A percentile compares a stretch with the other conserved stretches of the same genome.
Conservation (phyloP, 139 green algal genomes). For the Coelastrella sp. region DNA sequence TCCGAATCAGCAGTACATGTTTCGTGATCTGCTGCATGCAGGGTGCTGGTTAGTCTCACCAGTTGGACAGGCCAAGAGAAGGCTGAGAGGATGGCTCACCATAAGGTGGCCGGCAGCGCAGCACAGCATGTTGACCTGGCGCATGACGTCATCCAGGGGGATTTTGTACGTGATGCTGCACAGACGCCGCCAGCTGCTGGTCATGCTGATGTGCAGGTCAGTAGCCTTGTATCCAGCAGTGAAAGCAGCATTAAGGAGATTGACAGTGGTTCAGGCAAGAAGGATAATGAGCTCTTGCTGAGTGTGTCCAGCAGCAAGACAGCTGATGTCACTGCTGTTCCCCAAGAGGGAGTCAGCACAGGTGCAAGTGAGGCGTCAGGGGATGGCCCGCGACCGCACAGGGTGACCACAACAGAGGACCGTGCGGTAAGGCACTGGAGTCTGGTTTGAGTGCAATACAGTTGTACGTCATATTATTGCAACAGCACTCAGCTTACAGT, state of each 20-base stretch:
- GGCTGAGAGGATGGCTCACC: neutral
- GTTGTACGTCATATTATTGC: no score
- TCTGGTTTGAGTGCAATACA: no score
- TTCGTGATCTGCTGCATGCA: neutral
- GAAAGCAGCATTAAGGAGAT: neutral
- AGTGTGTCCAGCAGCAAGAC: neutral
- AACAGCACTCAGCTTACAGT: no score
- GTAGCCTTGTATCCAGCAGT: neutral
- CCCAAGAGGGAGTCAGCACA: neutral
- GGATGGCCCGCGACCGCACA: neutral
- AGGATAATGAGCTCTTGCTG: neutral
- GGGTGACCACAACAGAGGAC: neutral
- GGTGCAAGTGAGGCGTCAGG: neutral
- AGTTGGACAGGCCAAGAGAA: slow-evolving; percentile 41
- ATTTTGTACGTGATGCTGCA: slow-evolving; percentile 29
- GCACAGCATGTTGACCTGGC: slow-evolving; percentile 11
- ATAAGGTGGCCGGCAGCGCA: neutral
- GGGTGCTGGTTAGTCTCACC: slow-evolving; percentile 26
- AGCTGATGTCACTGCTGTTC: neutral
- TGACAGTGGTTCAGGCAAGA: neutral
- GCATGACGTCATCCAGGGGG: slow-evolving; percentile 33
- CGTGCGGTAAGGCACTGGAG: neutral
- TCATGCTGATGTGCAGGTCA: neutral
- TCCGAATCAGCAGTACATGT: neutral
- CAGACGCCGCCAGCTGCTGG: neutral